These are phyloP conservation scores for Amylostereum areolatum DNA, from an alignment of 1,284 basidiomycete genomes.

Conservation along the genomic window DNA sequence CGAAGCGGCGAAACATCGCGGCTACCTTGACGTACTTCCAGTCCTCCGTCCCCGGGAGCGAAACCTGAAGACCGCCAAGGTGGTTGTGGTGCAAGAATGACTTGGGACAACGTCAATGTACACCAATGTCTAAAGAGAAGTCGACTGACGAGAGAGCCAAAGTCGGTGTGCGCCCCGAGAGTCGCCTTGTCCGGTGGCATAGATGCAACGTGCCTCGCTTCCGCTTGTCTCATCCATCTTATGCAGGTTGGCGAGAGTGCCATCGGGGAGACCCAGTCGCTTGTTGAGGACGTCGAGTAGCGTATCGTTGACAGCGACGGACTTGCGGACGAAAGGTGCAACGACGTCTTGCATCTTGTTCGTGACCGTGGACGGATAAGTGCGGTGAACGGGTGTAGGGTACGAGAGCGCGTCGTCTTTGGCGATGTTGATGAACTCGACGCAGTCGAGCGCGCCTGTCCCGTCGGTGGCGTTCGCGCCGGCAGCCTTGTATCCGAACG, in stretches of 20 bases:
- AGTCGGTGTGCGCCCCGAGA: background rate
- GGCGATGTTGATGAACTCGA: constrained; percentile 60
- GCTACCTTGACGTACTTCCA: constrained; percentile 36
- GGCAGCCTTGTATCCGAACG: constrained; percentile 28
- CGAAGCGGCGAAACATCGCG: background rate
- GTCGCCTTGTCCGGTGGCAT: background rate
- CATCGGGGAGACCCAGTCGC: constrained; percentile 47
- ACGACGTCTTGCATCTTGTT: constrained; percentile 44
- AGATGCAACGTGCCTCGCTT: constrained; percentile 26
- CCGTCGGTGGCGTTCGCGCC: constrained; percentile 60
- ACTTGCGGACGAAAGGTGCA: constrained; percentile 51
- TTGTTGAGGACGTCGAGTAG: constrained; percentile 52
- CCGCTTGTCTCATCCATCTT: constrained; percentile 40
- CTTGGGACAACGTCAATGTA: no score
- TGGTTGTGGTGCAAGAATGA: constrained; percentile 22
- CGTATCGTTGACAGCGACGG: constrained; percentile 47
- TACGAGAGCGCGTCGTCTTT: constrained; percentile 61
- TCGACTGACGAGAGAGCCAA: background rate
- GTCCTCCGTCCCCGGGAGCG: constrained; percentile 26
- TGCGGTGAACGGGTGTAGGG: constrained; percentile 42
- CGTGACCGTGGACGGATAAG: constrained; percentile 49
- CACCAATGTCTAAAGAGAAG: no score
- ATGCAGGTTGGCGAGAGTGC: constrained; percentile 44
- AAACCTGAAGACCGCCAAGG: constrained; percentile 37
- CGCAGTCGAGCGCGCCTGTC: constrained; percentile 16